These are phyloP conservation scores for Parachaetomium inaequale DNA, from an alignment of 495 filamentous ascomycete species.

Conservation along the genomic window DNA sequence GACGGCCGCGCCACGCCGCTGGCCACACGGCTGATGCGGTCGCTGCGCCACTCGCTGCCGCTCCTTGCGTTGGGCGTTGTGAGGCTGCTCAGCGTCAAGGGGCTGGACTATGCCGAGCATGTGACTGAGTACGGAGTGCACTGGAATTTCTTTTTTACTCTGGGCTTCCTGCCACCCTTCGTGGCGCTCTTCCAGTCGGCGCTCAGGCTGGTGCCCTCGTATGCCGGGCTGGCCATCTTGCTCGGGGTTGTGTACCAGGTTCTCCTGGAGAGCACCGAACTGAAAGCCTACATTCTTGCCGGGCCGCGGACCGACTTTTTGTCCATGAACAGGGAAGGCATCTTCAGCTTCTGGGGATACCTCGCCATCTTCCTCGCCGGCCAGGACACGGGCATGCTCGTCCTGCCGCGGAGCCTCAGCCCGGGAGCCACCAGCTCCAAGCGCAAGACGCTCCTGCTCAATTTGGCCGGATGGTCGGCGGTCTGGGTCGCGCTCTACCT, in stretches of 20 bases:
- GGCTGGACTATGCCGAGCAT: constrained; percentile 93
- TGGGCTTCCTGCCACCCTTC: constrained; percentile 84
- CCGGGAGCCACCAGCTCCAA: constrained; percentile 31
- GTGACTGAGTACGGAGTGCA: constrained; percentile 97
- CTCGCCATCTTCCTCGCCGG: constrained; percentile 92
- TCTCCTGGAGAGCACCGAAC: constrained; percentile 66
- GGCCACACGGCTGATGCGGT: constrained; percentile 51
- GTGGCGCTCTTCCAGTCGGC: constrained; percentile 77
- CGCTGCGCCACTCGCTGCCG: constrained; percentile 77
- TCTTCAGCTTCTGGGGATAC: constrained; percentile 91
- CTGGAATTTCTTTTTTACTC: constrained; percentile 99
- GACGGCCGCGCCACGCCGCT: constrained; percentile 48
- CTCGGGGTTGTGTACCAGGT: constrained; percentile 67
- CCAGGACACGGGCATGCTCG: constrained; percentile 72
- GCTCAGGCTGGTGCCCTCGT: constrained; percentile 61
- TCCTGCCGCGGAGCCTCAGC: constrained; percentile 61
- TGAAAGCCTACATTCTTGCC: constrained; percentile 82
- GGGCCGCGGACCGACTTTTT: constrained; percentile 72
- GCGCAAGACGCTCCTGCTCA: constrained; percentile 55
- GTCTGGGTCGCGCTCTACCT: constrained; percentile 67
- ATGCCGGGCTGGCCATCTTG: constrained; percentile 64
- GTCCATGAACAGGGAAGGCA: constrained; percentile 86
- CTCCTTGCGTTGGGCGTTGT: constrained; percentile 76
- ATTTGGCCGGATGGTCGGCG: constrained; percentile 55
- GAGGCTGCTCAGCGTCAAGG: constrained; percentile 84